phyloP scores from a whole-genome alignment of 2,329 filamentous ascomycete species.

The Alternaria triticimaculans region DNA sequence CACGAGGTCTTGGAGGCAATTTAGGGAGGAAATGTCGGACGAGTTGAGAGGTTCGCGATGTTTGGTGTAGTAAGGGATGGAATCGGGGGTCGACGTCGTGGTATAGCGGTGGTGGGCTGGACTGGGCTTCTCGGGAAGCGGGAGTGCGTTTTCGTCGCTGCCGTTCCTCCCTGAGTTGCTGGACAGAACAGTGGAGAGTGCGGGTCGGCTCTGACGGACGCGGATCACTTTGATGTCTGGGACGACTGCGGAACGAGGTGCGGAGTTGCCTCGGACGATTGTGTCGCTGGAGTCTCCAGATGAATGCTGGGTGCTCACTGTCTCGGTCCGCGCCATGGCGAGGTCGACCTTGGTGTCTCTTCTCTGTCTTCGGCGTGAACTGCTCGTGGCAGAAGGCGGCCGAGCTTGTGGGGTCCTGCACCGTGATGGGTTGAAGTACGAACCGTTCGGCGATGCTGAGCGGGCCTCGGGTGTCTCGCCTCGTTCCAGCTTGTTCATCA shows the following conservation, averaged over 20 bases:
- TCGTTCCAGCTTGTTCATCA: conserved; percentile 45
- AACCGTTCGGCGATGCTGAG: conserved; percentile 46
- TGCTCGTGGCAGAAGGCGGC: conserved; percentile 40
- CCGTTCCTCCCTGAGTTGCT: conserved; percentile 33
- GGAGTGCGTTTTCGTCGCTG: conserved; percentile 25
- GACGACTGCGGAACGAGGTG: conserved; percentile 14
- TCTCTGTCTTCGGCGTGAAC: conserved; percentile 36
- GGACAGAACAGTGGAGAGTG: conserved; percentile 45
- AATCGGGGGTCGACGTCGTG: conserved; percentile 33
- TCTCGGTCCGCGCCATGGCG: conserved; percentile 29
- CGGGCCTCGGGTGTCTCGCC: conserved; percentile 46
- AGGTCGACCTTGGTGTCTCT: conserved; percentile 35
- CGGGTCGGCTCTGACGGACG: conserved; percentile 36
- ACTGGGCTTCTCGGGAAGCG: conserved; percentile 17
- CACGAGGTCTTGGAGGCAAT: conserved; percentile 49
- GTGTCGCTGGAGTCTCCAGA: conserved; percentile 35
- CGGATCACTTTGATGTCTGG: conserved; percentile 32
- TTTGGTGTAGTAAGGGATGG: conserved; percentile 26
- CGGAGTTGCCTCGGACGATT: conserved; percentile 20
- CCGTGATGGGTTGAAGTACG: conserved; percentile 37
- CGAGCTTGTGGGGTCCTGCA: conserved; percentile 36
- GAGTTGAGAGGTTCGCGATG: conserved; percentile 38
- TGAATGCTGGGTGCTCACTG: conserved; percentile 27
- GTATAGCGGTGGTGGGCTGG: conserved; percentile 21
- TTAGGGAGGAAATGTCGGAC: conserved; percentile 49